These are phyloP conservation scores for Tolypocladium paradoxum DNA, from an alignment of 2,329 filamentous ascomycete species.

Conservation along the genomic window DNA sequence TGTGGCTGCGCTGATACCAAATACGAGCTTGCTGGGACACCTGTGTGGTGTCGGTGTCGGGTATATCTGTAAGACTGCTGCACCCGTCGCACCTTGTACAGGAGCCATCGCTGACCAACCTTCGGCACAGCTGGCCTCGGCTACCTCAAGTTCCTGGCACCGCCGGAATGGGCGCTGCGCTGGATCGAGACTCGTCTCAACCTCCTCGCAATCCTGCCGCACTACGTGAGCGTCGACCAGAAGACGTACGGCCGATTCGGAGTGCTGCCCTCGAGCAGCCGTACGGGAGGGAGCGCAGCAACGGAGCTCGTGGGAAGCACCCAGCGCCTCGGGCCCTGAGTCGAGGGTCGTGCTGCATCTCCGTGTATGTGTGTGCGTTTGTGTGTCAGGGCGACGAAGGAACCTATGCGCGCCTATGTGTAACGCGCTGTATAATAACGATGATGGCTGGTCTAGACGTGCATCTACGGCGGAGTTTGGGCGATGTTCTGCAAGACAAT, in stretches of 20 bases:
- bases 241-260: conserved; percentile 93
- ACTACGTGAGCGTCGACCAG: conserved; percentile 90
- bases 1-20: conserved; percentile 65
- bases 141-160: conserved; percentile 80
- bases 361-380: not conserved
- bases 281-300: conserved; percentile 30
- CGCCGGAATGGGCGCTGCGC: conserved; percentile 75
- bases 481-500: not conserved
- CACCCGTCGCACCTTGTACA: not conserved
- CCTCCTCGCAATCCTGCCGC: conserved; percentile 70
- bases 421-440: not conserved
- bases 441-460: conserved; percentile 6
- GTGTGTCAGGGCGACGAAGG: not conserved
- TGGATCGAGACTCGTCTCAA: conserved; percentile 87
- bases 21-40: conserved; percentile 78
- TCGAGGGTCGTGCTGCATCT: not conserved
- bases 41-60: conserved; percentile 74
- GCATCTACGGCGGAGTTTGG: not conserved
- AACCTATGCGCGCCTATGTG: not conserved
- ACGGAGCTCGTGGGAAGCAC: conserved; percentile 50
- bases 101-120: not conserved
- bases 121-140: conserved; percentile 59
- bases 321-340: conserved; percentile 60
- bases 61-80: conserved; percentile 60
- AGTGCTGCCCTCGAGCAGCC: conserved; percentile 56